A percentile compares a stretch with the other conserved stretches of the same genome.
phyloP scores from a whole-genome alignment of 169 alveolate species.

The Plasmodium gonderi region DNA sequence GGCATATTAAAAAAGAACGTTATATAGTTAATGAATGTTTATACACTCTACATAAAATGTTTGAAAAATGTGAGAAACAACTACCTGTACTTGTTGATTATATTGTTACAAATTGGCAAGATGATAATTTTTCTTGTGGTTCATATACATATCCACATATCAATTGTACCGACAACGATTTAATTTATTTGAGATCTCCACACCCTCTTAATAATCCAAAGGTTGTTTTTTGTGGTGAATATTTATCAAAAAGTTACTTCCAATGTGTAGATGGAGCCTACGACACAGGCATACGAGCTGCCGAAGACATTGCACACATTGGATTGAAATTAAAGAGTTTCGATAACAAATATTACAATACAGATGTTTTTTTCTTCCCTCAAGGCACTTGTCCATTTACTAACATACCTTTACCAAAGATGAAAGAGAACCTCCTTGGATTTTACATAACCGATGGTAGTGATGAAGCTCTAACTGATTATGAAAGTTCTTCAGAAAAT shows the following conservation, averaged over 20 bases:
- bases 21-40: constrained; percentile 80
- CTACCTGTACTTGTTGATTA: constrained; percentile 81
- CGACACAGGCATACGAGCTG: constrained; percentile 87
- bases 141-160: constrained; percentile 83
- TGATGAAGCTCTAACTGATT: constrained; percentile 84
- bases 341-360: constrained; percentile 20
- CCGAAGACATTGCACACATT: constrained; percentile 84
- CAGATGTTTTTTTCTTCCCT: constrained; percentile 78
- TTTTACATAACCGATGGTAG: constrained; percentile 86
- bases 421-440: constrained; percentile 73
- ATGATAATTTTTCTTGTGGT: constrained; percentile 81
- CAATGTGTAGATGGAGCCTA: constrained; percentile 87
- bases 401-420: constrained; percentile 79
- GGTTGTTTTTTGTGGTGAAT: constrained; percentile 84
- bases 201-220: constrained; percentile 81
- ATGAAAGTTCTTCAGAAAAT: constrained; percentile 64
- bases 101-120: constrained; percentile 82
- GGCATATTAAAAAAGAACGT: constrained; percentile 65
- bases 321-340: constrained; percentile 53
- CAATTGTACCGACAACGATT: constrained; percentile 82
- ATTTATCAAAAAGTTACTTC: constrained; percentile 81
- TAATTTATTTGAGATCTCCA: constrained; percentile 83
- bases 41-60: constrained; percentile 76
- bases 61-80: constrained; percentile 62
- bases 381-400: constrained; percentile 74